Evolutionary conservation across 225 moss, liverwort and hornwort genomes (phyloP), one percentile per base, ranked within the genome.

Genomic region (Lunularia cruciata): DNA sequence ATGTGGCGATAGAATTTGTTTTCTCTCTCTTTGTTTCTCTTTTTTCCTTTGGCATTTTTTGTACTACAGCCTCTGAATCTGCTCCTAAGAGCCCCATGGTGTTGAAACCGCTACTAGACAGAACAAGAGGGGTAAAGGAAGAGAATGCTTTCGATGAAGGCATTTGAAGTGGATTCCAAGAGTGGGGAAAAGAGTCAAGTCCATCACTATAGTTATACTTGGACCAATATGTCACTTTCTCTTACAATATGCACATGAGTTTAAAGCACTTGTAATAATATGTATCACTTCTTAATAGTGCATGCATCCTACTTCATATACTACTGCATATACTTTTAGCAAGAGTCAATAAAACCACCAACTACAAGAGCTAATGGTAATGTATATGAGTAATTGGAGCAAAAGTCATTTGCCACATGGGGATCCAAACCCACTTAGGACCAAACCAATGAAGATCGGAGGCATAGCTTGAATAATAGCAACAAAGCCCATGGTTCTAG

Each of bases 221-320:
- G 78, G 70, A 68, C 80, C 88, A 57, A 75, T 80, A 55, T 86
- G 88, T 31, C 37, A 60, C 74, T 86, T 90, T 70, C 90, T 90
- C 90, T 88, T 90, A 69, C 81, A 84, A 39, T 67, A 71, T 63
- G 57, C 71, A 63, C 22, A 57, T 40, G 67, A 63, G n/a, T 40
- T 49, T 54, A 74, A 69, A 18, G 61, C 51, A 72, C 53, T 57
- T 77, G 68, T 79, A 38, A 31, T 31, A 32, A 32, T 31, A 30
- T 30, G 4, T 30, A n/a, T 14, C 58, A 18, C 35, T 33, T 16
- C 33, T 18, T 33, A 33, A 20, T 16, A 14, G 35, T 10, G 35
- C 32, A 9, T 23, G 35, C 7, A 26, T 8, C 47, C 5, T 8
- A 20, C 47, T 48, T 18, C 19, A n/a, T n/a, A n/a, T n/a, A n/a